phyloP scores from a whole-genome alignment of 441 rosid genomes.

The Rhodomyrtus psidioides region DNA sequence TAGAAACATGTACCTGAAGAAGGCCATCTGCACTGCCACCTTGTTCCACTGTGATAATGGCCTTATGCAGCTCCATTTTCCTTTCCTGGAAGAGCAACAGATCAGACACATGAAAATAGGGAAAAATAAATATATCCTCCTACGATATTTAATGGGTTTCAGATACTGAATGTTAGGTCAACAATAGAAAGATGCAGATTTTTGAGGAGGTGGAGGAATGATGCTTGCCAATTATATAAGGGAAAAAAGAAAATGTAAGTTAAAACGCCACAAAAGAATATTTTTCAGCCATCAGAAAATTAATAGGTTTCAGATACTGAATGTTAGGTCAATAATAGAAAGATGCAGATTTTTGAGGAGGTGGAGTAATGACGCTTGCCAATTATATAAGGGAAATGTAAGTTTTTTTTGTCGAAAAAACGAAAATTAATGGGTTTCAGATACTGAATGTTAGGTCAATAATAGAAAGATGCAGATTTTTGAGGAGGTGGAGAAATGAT shows the following conservation, averaged over 20 bases:
- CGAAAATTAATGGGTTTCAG: too few relatives aligned
- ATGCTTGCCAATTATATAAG: neutral
- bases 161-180: neutral
- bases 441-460: too few relatives aligned
- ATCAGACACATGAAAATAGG: constrained; percentile 9
- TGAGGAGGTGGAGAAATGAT: too few relatives aligned
- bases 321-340: too few relatives aligned
- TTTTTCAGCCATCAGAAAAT: too few relatives aligned
- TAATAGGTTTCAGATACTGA: too few relatives aligned
- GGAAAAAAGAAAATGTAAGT: neutral
- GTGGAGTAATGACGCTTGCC: too few relatives aligned
- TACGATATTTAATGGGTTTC: neutral
- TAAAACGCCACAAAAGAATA: neutral
- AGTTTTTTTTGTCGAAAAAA: too few relatives aligned
- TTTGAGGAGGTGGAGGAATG: neutral
- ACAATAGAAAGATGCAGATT: neutral
- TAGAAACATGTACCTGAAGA: constrained; percentile 61
- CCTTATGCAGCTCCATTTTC: constrained; percentile 81
- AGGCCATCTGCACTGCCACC: constrained; percentile 97
- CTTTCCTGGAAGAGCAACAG: constrained; percentile 49
- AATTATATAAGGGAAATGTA: too few relatives aligned
- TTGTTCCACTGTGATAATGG: constrained; percentile 80
- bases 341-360: too few relatives aligned
- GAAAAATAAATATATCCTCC: neutral
- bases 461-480: too few relatives aligned